Evolutionary conservation across 2,329 filamentous ascomycete genomes (phyloP).

Genomic region (Aspergillus ochraceus): DNA sequence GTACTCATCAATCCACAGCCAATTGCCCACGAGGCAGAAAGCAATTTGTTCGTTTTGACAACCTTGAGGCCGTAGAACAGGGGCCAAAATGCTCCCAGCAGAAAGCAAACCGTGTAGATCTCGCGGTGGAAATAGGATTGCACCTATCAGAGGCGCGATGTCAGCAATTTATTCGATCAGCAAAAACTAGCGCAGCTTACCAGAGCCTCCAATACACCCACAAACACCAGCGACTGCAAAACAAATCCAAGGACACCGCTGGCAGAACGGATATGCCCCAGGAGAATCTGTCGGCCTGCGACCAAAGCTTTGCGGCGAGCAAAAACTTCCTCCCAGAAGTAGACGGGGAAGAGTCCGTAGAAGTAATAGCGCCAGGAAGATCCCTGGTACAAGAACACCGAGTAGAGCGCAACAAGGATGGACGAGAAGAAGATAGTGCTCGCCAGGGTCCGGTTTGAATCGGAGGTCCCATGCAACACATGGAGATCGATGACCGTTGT

Average conservation of each 20-base stretch:
- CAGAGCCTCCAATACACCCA: conserved; percentile 76
- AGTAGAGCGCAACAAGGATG: conserved; percentile 71
- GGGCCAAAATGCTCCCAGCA: conserved; percentile 78
- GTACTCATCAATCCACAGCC: conserved; percentile 82
- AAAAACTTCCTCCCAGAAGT: conserved; percentile 96
- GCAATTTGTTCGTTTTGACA: conserved; percentile 61
- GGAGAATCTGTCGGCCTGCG: conserved; percentile 66
- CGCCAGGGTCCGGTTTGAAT: conserved; percentile 61
- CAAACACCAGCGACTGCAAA: conserved; percentile 65
- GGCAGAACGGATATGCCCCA: conserved; percentile 66
- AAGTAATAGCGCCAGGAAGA: conserved; percentile 84
- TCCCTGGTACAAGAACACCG: conserved; percentile 74
- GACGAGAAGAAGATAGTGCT: conserved; percentile 72
- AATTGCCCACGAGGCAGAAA: conserved; percentile 70
- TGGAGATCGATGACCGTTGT: conserved; percentile 87
- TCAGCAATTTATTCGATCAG: conserved; percentile 3
- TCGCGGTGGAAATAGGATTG: conserved; percentile 90
- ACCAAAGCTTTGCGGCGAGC: conserved; percentile 69
- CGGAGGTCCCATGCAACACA: conserved; percentile 70
- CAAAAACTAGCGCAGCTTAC: conserved; percentile 43
- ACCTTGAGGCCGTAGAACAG: conserved; percentile 71
- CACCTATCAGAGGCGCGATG: conserved; percentile 58
- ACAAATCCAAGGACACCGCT: conserved; percentile 59
- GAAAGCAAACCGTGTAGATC: conserved; percentile 77
- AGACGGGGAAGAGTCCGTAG: conserved; percentile 87